These are phyloP conservation scores for Sphaceloma murrayae DNA, from an alignment of 2,329 filamentous ascomycete genomes.

Conservation along the genomic window DNA sequence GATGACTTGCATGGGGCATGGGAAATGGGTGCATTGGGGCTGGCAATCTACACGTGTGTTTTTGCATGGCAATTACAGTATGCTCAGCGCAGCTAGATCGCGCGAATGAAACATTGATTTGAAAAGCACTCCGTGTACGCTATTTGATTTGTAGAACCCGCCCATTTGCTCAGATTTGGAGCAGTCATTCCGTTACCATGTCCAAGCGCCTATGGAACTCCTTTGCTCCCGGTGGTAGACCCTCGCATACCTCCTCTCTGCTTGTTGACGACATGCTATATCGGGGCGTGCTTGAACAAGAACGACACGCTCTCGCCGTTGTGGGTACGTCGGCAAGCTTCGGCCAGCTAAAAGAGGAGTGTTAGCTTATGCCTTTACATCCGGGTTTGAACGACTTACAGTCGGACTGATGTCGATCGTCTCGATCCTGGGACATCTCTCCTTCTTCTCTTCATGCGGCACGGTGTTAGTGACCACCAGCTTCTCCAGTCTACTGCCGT, in stretches of 20 bases:
- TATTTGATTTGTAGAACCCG: too few relatives aligned
- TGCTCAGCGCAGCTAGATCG: neutral
- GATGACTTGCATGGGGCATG: neutral
- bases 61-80: neutral
- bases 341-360: constrained; percentile 43
- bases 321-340: constrained; percentile 59
- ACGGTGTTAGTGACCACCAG: constrained; percentile 89
- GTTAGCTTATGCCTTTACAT: constrained; percentile 16
- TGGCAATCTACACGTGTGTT: too few relatives aligned
- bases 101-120: neutral
- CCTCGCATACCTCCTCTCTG: too few relatives aligned
- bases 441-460: constrained; percentile 69
- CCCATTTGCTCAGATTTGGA: too few relatives aligned
- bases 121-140: neutral
- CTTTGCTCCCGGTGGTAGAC: too few relatives aligned
- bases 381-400: constrained; percentile 28
- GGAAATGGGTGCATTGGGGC: neutral
- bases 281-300: constrained; percentile 56
- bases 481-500: constrained; percentile 63
- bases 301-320: constrained; percentile 60
- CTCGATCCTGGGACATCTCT: constrained; percentile 67
- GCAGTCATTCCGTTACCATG: neutral
- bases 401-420: constrained; percentile 90
- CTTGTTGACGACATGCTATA: constrained; percentile 13
- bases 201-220: neutral